Base-by-base conservation (phyloP, 495 filamentous ascomycete species). In the Cairneyella variabilis region DNA sequence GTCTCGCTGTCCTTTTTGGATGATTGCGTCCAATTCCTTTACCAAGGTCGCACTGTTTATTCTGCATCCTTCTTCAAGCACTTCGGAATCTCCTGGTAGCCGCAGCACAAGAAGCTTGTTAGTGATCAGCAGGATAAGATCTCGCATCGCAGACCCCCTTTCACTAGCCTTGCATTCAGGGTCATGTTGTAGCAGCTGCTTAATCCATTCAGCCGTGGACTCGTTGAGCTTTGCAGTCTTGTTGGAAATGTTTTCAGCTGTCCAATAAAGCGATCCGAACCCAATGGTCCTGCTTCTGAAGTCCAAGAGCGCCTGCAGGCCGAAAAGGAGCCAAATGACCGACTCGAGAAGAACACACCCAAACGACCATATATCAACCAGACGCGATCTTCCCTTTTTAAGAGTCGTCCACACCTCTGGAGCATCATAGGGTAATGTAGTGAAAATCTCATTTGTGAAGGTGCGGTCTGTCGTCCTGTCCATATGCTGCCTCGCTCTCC, bases 311-410 rank as follows among this genome's bases (percentile, higher is more conserved):
- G 27, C 11, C 1, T 43, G 16, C 10, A 21, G 30, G 42, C 42
- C 48, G 22, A 38, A 26, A 34, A 50, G 41, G 3, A 60, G 39
- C 63, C 63, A 65, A 11, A 50, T 62, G 16, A 63, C 12, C 26
- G 60, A 54, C 41, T 76, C 73, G 2, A 77, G 59, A 39, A 66
- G 69, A 8, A 77, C 56, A 44, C 72, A 74, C 6, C 72, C 74
- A 5, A 77, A 60, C 6, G 66, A 67, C 71, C 71, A 77, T 2
- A 74, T 58, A 53, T 77, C 74, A 23, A 60, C 69, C 1, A 58
- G 52, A 3, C 62, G 58, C 1, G 66, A 69, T 20, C 38, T 17
- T 21, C 38, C 38, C 7, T 16, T 6, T 11, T 32, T 56, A 41
- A 39, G 22, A 16, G 63, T 27, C 7, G 49, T 45, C 1, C 45